phyloP scores from a whole-genome alignment of 2,329 filamentous ascomycete genomes.

The Monilinia laxa region DNA sequence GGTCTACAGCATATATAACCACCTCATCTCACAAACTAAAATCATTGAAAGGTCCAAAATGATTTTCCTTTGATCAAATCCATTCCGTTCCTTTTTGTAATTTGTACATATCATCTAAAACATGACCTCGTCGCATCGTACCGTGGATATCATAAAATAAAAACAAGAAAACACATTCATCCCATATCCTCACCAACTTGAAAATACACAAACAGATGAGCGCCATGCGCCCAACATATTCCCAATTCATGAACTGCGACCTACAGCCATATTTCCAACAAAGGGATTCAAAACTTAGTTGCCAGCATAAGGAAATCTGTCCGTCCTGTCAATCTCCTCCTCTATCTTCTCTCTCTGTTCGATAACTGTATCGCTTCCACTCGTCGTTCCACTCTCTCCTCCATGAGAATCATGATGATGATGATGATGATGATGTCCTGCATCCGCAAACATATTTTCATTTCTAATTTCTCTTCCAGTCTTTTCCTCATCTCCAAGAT shows the following conservation, averaged over 20 bases:
- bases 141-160: slow-evolving; percentile 16
- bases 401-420: slow-evolving; percentile 8
- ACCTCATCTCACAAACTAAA: neutral
- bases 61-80: no score
- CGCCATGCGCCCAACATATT: slow-evolving; percentile 6
- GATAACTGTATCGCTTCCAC: slow-evolving; percentile 3
- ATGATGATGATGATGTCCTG: slow-evolving; percentile 9
- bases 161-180: neutral
- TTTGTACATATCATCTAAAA: slow-evolving; percentile 5
- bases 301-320: slow-evolving; percentile 8
- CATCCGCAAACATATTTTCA: neutral
- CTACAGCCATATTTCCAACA: neutral
- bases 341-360: slow-evolving; percentile 9
- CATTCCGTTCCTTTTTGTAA: neutral
- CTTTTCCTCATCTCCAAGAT: slow-evolving; percentile 2
- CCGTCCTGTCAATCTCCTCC: slow-evolving; percentile 11
- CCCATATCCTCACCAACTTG: neutral
- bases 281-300: neutral
- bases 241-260: slow-evolving; percentile 1
- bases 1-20: neutral
- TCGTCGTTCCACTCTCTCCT: slow-evolving; percentile 1
- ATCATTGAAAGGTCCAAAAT: no score
- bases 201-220: neutral
- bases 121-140: neutral
- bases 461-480: slow-evolving; percentile 5